Base-by-base conservation (phyloP, 2,329 filamentous ascomycete genomes). In the Fusarium sp. region DNA sequence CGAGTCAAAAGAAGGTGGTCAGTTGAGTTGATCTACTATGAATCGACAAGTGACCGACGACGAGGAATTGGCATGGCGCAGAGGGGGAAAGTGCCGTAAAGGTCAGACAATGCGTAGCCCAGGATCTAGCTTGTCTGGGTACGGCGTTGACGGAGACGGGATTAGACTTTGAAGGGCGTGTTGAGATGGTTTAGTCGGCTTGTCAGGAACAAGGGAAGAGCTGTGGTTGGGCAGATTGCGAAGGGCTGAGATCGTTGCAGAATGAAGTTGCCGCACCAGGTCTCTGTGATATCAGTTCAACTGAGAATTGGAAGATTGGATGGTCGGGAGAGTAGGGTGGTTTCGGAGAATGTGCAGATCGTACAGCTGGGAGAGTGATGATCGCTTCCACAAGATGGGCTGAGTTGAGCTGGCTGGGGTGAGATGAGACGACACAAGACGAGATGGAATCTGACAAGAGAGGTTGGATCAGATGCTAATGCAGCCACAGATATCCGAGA, bases 1-100 rank as follows among this genome's bases (percentile, higher is more conserved):
- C 49, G 57, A 50, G 63, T 52, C 67, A 46, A 41, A 47, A 58
- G 41, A 41, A 65, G 54, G 51, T 51, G 44, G 56, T 53, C 46
- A 55, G 54, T 63, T 47, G 56, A 55, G 53, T 70, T 68, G 59
- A 55, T 65, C 41, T 63, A 69, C 63, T 51, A 49, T 40, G 46
- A 65, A 70, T 65, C 67, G 67, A 68, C 67, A 68, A 69, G 59
- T 65, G 59, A 69, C 65, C 40, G 40, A 20, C 49, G 56, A 62
- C 57, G 47, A 38, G 51, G 55, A 59, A 72, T 64, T 56, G 57
- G 70, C 71, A 73, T 73, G 64, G 71, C 67, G 69, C 65, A 58
- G 55, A 67, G 59, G 49, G 52, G 45, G 44, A 38, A 70, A 55
- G 55, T 70, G 62, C 46, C 52, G 64, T 59, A 57, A 56, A 54